These are phyloP conservation scores for Lichtheimia ornata DNA, from an alignment of 371 early-diverging fungal genomes.

Conservation along the genomic window DNA sequence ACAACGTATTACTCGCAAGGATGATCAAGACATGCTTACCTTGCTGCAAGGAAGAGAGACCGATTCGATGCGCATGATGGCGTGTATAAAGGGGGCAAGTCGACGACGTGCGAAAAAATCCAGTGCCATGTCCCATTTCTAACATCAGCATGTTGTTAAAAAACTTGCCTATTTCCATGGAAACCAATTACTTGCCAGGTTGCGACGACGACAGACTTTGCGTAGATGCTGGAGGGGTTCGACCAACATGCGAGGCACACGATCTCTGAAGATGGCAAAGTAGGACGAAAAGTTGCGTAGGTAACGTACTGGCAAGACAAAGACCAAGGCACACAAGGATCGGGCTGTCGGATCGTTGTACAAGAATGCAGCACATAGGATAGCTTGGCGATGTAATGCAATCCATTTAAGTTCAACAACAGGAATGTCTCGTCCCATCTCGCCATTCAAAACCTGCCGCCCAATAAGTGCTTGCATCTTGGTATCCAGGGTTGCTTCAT, in stretches of 20 bases:
- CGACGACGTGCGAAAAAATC: conserved; percentile 49
- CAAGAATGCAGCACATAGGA: conserved; percentile 46
- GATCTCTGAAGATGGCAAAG: conserved; percentile 50
- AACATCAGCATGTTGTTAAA: background rate
- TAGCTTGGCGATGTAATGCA: conserved; percentile 47
- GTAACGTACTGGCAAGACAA: conserved; percentile 57
- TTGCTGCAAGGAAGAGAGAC: conserved; percentile 59
- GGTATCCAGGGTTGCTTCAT: conserved; percentile 27
- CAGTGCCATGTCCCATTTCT: conserved; percentile 46
- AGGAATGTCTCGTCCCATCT: conserved; percentile 44
- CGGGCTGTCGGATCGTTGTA: conserved; percentile 31
- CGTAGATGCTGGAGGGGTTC: conserved; percentile 38
- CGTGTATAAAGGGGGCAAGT: conserved; percentile 56
- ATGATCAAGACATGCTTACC: conserved; percentile 23
- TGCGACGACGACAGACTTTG: conserved; percentile 24
- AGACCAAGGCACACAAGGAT: conserved; percentile 44
- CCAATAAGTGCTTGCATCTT: conserved; percentile 41
- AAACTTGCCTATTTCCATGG: background rate
- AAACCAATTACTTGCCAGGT: conserved; percentile 14
- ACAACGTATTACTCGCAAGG: background rate
- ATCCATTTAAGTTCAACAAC: conserved; percentile 59
- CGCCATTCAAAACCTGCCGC: conserved; percentile 64
- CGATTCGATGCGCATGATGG: conserved; percentile 62
- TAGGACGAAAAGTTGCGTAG: conserved; percentile 58
- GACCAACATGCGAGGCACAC: conserved; percentile 52